phyloP scores from a whole-genome alignment of 257 asterid species.

The Solanum ossicruentum region DNA sequence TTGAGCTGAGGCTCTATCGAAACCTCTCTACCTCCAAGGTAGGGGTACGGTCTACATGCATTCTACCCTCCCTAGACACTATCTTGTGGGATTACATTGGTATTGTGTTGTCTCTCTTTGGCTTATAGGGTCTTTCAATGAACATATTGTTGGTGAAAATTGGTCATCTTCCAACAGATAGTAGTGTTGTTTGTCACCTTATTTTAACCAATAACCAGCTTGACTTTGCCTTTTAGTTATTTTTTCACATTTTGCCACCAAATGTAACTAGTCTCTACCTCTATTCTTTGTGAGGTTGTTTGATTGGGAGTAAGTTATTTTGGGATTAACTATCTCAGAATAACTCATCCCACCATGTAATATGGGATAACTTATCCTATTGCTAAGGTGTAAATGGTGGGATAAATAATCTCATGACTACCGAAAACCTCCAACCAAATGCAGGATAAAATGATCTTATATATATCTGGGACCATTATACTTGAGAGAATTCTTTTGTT shows the following conservation, averaged over 20 bases:
- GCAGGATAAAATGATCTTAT: no score
- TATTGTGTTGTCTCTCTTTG: background rate
- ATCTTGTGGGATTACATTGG: background rate
- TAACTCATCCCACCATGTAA: no score
- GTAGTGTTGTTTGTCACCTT: background rate
- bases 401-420: no score
- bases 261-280: background rate
- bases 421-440: no score
- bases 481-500: background rate
- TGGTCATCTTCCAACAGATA: background rate
- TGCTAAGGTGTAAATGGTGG: no score
- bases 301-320: no score
- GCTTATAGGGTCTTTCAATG: background rate
- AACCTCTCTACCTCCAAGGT: background rate
- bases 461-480: no score
- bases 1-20: background rate
- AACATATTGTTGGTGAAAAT: background rate
- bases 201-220: background rate
- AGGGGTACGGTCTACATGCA: background rate
- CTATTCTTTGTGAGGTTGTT: background rate
- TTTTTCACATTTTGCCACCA: background rate
- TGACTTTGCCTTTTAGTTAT: background rate
- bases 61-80: background rate
- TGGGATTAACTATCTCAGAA: no score
- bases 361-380: no score